phyloP scores from a whole-genome alignment of 176 grass and related monocot species.

The Oryza glaberrima region DNA sequence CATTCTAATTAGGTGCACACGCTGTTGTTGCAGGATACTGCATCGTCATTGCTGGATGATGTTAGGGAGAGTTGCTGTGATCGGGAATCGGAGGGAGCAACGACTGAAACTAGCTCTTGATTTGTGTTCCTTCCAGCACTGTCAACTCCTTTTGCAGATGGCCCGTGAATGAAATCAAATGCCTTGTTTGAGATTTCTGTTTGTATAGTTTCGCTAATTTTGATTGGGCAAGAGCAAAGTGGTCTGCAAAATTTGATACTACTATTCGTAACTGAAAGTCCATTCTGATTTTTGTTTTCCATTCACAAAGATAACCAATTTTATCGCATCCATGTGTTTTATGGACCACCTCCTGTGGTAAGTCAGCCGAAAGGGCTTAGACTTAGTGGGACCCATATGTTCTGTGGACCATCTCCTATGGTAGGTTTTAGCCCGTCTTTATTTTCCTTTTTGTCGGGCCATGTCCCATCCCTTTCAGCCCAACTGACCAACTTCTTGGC shows the following conservation, averaged over 20 bases:
- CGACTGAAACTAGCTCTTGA: background rate
- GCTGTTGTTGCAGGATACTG: constrained; percentile 11
- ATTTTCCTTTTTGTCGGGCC: too few relatives aligned
- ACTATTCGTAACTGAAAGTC: background rate
- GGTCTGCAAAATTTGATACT: background rate
- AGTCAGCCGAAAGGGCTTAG: too few relatives aligned
- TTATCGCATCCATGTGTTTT: background rate
- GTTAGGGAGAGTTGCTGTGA: background rate
- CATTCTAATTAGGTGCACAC: background rate
- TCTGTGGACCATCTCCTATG: too few relatives aligned
- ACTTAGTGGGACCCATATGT: too few relatives aligned
- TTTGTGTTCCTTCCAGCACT: background rate
- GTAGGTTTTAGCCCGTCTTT: too few relatives aligned
- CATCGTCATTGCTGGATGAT: background rate
- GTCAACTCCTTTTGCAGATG: background rate
- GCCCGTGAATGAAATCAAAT: constrained; percentile 45
- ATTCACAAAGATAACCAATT: background rate
- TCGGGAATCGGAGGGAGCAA: background rate
- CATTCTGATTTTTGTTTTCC: background rate
- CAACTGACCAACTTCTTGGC: too few relatives aligned
- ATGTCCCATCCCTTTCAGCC: too few relatives aligned
- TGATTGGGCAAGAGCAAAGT: background rate
- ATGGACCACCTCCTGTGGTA: too few relatives aligned
- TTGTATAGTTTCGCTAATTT: background rate
- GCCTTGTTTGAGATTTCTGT: constrained; percentile 32